A percentile compares a stretch with the other conserved stretches of the same genome.
phyloP scores from a whole-genome alignment of 1,284 basidiomycete species.

The Sphagnurus paluster region DNA sequence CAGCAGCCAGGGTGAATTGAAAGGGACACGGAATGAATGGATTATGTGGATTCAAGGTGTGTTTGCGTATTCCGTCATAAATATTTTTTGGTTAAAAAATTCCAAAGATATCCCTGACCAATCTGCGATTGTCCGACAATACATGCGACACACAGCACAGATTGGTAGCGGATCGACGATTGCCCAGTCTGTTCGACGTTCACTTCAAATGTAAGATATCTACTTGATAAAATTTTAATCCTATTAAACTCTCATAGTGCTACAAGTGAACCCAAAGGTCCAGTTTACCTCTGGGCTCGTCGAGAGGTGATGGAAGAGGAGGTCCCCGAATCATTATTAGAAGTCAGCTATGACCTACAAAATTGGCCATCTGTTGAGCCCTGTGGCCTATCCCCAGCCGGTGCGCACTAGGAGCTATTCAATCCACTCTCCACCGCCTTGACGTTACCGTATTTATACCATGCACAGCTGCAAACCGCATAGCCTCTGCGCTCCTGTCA shows the following conservation, averaged over 20 bases:
- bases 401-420: slow-evolving; percentile 31
- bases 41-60: slow-evolving; percentile 72
- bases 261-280: slow-evolving; percentile 65
- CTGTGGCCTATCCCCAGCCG: slow-evolving; percentile 44
- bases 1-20: slow-evolving; percentile 51
- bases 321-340: slow-evolving; percentile 38
- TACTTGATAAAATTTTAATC: slow-evolving; percentile 1
- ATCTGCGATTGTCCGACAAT: slow-evolving; percentile 64
- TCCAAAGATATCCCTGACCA: slow-evolving; percentile 65
- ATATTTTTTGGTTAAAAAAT: not conserved
- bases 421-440: not conserved
- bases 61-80: slow-evolving; percentile 1
- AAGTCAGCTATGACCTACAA: slow-evolving; percentile 28
- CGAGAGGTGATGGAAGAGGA: slow-evolving; percentile 71
- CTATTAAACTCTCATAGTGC: slow-evolving; percentile 39
- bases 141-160: slow-evolving; percentile 67
- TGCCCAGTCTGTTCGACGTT: slow-evolving; percentile 50
- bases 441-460: too few relatives aligned
- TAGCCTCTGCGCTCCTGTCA: slow-evolving; percentile 47
- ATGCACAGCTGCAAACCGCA: slow-evolving; percentile 42
- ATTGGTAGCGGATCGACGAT: slow-evolving; percentile 54
- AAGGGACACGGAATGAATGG: slow-evolving; percentile 70
- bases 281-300: slow-evolving; percentile 73
- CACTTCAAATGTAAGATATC: slow-evolving; percentile 59
- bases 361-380: slow-evolving; percentile 55